A percentile compares a stretch with the other conserved stretches of the same genome.
These are phyloP conservation scores for Blastobotrys terrestris DNA, from an alignment of 805 yeast species.

Conservation along the genomic window DNA sequence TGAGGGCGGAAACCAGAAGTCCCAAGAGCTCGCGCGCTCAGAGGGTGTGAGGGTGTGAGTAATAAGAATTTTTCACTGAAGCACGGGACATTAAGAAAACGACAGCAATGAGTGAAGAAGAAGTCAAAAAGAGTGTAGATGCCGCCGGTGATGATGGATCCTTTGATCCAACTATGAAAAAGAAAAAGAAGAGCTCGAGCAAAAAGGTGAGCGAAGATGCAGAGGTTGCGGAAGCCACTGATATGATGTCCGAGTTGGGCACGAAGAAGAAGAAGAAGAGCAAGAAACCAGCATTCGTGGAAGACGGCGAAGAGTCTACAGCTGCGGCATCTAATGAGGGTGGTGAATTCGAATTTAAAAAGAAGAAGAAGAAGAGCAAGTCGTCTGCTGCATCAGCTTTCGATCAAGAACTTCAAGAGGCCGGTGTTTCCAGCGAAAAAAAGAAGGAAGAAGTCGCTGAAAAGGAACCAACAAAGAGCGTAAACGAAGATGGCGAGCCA, in stretches of 20 bases:
- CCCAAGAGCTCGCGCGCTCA: not conserved
- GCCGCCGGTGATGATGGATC: not conserved
- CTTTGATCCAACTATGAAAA: constrained; percentile 29
- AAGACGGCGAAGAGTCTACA: constrained; percentile 46
- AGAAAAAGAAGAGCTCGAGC: constrained; percentile 34
- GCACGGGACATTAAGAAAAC: not conserved
- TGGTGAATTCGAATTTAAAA: constrained; percentile 55
- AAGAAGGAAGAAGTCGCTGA: constrained; percentile 37
- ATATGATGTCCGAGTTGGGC: constrained; percentile 71
- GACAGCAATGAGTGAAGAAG: not conserved
- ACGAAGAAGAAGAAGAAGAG: constrained; percentile 73
- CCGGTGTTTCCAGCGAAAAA: constrained; percentile 49
- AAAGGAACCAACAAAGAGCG: constrained; percentile 25
- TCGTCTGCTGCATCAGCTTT: constrained; percentile 51
- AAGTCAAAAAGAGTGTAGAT: not conserved
- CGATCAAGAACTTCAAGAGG: constrained; percentile 82
- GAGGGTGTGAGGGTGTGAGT: no score
- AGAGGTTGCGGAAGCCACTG: constrained; percentile 41
- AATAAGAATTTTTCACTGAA: not conserved
- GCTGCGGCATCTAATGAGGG: constrained; percentile 34
- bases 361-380: constrained; percentile 45
- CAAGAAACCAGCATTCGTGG: constrained; percentile 28
- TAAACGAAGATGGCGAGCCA: constrained; percentile 32
- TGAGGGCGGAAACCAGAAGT: not conserved
- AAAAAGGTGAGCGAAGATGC: constrained; percentile 19